A percentile compares a stretch with the other conserved stretches of the same genome.
These are phyloP conservation scores for Oryza officinalis DNA, from an alignment of 176 grass and related monocot species.

Conservation along the genomic window DNA sequence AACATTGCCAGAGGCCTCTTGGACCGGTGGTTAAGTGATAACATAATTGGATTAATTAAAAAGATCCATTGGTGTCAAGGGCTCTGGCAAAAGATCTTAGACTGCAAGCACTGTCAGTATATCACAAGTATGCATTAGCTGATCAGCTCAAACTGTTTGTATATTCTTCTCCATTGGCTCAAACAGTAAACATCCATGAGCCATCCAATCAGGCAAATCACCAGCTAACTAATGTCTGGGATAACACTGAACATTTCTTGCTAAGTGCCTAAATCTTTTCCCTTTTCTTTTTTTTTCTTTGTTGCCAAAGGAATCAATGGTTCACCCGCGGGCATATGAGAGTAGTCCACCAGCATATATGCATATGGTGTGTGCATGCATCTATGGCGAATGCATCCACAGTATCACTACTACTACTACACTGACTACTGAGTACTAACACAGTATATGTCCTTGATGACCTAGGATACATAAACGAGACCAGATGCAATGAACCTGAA, in stretches of 20 bases:
- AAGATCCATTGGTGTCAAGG: background rate
- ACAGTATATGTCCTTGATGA: background rate
- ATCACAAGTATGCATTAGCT: background rate
- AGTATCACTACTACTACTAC: background rate
- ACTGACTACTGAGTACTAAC: background rate
- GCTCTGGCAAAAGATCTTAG: background rate
- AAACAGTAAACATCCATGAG: background rate
- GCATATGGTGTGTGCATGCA: conserved; percentile 8
- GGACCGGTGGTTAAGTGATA: conserved; percentile 11
- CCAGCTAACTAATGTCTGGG: background rate
- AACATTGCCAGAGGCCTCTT: conserved; percentile 13
- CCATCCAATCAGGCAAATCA: background rate
- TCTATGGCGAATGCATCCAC: background rate
- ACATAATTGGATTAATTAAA: background rate
- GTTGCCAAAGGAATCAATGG: background rate
- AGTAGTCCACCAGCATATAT: background rate
- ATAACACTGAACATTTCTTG: background rate
- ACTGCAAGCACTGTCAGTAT: background rate
- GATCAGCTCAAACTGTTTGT: background rate
- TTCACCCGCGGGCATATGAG: background rate
- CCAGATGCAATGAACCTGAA: conserved; percentile 19
- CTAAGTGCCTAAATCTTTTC: background rate
- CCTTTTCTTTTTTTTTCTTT: background rate
- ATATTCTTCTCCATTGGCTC: background rate
- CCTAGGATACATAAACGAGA: background rate